Percentiles rank a stretch among this genome's conserved stretches.
These are phyloP conservation scores for Suhomyces prunicola DNA, from an alignment of 805 yeast genomes.

Conservation along the genomic window DNA sequence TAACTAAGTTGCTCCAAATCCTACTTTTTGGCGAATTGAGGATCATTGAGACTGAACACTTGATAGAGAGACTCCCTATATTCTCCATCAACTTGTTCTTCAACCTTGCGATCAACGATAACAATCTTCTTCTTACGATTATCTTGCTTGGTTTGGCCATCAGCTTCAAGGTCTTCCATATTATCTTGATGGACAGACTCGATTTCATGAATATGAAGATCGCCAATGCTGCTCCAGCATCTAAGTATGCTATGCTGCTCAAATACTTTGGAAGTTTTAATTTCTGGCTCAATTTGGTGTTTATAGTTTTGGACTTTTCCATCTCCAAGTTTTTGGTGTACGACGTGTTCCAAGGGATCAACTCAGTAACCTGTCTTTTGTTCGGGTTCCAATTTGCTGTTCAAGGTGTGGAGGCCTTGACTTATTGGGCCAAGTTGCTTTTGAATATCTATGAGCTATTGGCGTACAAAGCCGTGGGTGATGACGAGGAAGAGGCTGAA, in stretches of 20 bases:
- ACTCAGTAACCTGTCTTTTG: constrained; percentile 54
- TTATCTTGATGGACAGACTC: constrained; percentile 59
- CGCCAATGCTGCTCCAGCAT: constrained; percentile 13
- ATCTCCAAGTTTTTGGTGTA: constrained; percentile 56
- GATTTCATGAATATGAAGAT: constrained; percentile 35
- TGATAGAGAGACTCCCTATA: constrained; percentile 35
- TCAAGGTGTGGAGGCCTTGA: constrained; percentile 51
- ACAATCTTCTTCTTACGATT: constrained; percentile 53
- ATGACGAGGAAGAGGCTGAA: constrained; percentile 1
- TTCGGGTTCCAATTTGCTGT: constrained; percentile 78
- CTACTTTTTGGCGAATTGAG: constrained; percentile 73
- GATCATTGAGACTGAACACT: constrained; percentile 69
- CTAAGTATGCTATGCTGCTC: constrained; percentile 20
- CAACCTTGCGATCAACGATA: constrained; percentile 63
- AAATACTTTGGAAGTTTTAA: constrained; percentile 37
- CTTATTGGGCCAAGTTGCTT: constrained; percentile 43
- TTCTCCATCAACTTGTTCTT: constrained; percentile 49
- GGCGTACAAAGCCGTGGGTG: constrained; percentile 23
- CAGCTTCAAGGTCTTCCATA: constrained; percentile 65
- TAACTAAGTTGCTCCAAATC: constrained; percentile 44
- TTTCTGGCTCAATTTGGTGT: constrained; percentile 41
- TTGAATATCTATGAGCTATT: constrained; percentile 57
- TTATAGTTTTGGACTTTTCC: constrained; percentile 49
- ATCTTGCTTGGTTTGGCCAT: constrained; percentile 31
- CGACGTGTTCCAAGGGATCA: constrained; percentile 49